These are phyloP conservation scores for Beauveria sp. DNA, from an alignment of 2,329 filamentous ascomycete species.

Conservation along the genomic window DNA sequence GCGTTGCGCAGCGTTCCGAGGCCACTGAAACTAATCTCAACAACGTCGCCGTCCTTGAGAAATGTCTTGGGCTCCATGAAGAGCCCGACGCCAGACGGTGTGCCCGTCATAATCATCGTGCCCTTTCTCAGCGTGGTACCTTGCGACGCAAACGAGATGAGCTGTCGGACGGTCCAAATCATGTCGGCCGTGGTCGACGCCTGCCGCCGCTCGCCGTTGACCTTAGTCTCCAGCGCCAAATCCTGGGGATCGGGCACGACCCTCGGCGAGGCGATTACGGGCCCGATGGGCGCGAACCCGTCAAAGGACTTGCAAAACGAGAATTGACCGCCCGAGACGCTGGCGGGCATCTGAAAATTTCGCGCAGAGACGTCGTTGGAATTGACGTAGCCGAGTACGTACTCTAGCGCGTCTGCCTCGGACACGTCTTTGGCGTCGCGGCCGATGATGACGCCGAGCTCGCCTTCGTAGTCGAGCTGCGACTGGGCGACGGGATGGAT, in stretches of 20 bases:
- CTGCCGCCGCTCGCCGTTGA: conserved; percentile 40
- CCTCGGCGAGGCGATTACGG: conserved; percentile 22
- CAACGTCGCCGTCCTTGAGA: conserved; percentile 27
- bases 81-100: conserved; percentile 31
- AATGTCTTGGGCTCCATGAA: conserved; percentile 22
- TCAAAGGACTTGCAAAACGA: conserved; percentile 44
- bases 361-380: conserved; percentile 46
- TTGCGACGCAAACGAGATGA: conserved; percentile 31
- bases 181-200: conserved; percentile 35
- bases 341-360: conserved; percentile 38
- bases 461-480: conserved; percentile 22
- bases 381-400: conserved; percentile 49
- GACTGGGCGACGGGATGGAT: conserved; percentile 35
- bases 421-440: conserved; percentile 38
- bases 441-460: conserved; percentile 42
- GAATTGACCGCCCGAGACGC: conserved; percentile 30
- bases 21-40: conserved; percentile 17
- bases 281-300: conserved; percentile 43
- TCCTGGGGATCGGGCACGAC: conserved; percentile 15
- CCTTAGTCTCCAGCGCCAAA: conserved; percentile 18
- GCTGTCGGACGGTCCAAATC: conserved; percentile 34
- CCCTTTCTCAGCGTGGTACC: conserved; percentile 34
- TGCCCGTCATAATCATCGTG: conserved; percentile 43
- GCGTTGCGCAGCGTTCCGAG: not conserved
- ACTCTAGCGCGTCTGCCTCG: conserved; percentile 38